Evolutionary conservation across 2,329 filamentous ascomycete species (phyloP), one percentile per base, ranked within the genome.

Genomic region (Fusarium nurragi): DNA sequence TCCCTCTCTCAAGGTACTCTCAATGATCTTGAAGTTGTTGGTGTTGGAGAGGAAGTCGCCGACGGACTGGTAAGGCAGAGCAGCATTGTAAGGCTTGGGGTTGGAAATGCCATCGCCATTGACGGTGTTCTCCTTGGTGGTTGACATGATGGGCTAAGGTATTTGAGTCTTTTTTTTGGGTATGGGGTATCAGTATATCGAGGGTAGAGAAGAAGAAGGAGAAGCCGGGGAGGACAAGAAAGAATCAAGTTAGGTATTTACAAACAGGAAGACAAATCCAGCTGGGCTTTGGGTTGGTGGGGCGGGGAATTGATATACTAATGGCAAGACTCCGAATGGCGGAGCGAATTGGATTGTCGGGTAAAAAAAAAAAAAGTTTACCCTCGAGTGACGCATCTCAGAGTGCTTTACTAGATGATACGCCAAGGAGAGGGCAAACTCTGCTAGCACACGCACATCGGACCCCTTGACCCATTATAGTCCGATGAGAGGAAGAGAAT

Each of bases 11-110:
- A 73, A 55, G 16, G 50, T 54, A 16, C 48, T 59, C 39, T 71
- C 69, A 36, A 71, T 71, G 39, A 71, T 66, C 44, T 70, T 54
- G 69, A 71, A 71, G 26, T 50, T 62, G 32, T 51, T 52, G 22
- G 54, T 38, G 43, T 71, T 71, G 36, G 63, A 67, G 34, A 70
- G 46, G 30, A 59, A 65, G 56, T 71, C 68, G 38, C 54, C 39
- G 25, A 68, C 56, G 13, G 44, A 50, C 51, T 50, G 45, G 36
- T 54, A 54, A 37, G 49, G 49, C 16, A 53, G 41, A 19, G 49
- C 32, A 48, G 49, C 49, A 36, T 53, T 53, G 49, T 53, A 23
- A 28, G 45, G 26, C 48, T 51, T 51, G 44, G 47, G 51, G 8
- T 50, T 50, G 22, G 36, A 28, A 21, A 49, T 49, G 30, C 25